Evolutionary conservation across 2,329 filamentous ascomycete species (phyloP), one percentile per base, ranked within the genome.

Genomic region (Nemania sp.): DNA sequence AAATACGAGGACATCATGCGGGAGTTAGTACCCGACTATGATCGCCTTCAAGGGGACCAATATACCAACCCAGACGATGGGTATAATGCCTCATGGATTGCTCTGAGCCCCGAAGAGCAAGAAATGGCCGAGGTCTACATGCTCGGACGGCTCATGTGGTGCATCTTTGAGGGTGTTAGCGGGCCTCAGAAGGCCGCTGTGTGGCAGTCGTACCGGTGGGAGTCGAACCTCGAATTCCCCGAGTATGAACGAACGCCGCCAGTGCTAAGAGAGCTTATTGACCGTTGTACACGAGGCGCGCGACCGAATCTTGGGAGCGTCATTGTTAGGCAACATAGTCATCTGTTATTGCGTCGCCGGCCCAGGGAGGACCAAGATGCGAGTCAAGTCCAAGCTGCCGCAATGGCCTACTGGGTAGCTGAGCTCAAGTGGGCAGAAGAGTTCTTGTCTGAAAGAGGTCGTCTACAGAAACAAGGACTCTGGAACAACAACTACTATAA

Each of bases 81-180:
- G 41, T 89, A 87, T 79, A 88, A 89, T 70, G 78, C 87, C 7
- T 79, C 87, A 3, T 90, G 87, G 87, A 80, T 84, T 4, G 85
- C 83, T 60, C 80, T 89, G n/a, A 83, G 79, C 15, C 75, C 77
- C 1, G 68, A 67, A 2, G 87, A 89, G 70, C 85, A 87, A 70
- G 88, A 89, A 72, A 81, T 84, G 0, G 87, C 87, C 22, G 85
- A 88, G 75, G 87, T 88, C 1, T 90, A 89, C 77, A 89, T 89
- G 87, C 83, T 90, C 18, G 88, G 87, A 5, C 82, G 87, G 45
- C 81, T 88, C 27, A 79, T 90, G 54, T 90, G 87, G 87, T 89
- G 88, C 73, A 83, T 89, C 18, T 89, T 89, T 64, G 88, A 90
- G 74, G 87, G 86, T 22, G 84, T 85, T 73, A 86, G 85, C 66